Evolutionary conservation across 192 early-diverging fungal species (phyloP).

Genomic region (Chytriomyces hyalinus): DNA sequence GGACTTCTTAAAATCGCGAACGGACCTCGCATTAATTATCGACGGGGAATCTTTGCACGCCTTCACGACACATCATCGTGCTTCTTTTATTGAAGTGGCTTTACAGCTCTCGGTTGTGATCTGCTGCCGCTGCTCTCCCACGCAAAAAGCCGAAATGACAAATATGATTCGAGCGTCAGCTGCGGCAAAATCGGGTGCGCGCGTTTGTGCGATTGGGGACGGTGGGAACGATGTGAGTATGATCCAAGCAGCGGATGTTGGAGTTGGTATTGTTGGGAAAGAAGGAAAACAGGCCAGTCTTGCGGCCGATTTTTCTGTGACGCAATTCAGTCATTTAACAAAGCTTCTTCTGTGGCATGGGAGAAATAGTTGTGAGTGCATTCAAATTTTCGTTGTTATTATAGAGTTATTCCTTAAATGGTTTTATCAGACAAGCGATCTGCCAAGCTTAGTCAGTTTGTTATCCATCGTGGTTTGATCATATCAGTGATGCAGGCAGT

Average conservation of each 20-base stretch:
- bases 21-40: constrained; percentile 84
- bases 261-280: constrained; percentile 95
- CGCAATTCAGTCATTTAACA: constrained; percentile 86
- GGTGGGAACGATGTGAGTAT: constrained; percentile 98
- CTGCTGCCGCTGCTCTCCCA: constrained; percentile 94
- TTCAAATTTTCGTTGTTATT: constrained; percentile 52
- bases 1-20: constrained; percentile 69
- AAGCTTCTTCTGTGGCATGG: constrained; percentile 93
- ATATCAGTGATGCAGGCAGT: constrained; percentile 98
- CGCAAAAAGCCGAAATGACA: constrained; percentile 95
- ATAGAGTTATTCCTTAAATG: constrained; percentile 19
- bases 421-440: constrained; percentile 68
- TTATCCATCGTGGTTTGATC: constrained; percentile 95
- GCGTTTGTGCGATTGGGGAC: constrained; percentile 90
- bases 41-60: constrained; percentile 90
- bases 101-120: constrained; percentile 83
- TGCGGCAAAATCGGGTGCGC: constrained; percentile 63
- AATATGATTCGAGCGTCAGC: constrained; percentile 68
- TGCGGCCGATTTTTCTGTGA: constrained; percentile 91
- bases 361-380: constrained; percentile 80
- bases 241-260: constrained; percentile 97
- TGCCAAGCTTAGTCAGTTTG: constrained; percentile 93
- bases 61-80: constrained; percentile 72
- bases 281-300: constrained; percentile 94
- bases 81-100: constrained; percentile 82